A percentile compares a stretch with the other conserved stretches of the same genome.
These are phyloP conservation scores for Choanephora cucurbitarum DNA, from an alignment of 371 early-diverging fungal genomes.

Conservation along the genomic window DNA sequence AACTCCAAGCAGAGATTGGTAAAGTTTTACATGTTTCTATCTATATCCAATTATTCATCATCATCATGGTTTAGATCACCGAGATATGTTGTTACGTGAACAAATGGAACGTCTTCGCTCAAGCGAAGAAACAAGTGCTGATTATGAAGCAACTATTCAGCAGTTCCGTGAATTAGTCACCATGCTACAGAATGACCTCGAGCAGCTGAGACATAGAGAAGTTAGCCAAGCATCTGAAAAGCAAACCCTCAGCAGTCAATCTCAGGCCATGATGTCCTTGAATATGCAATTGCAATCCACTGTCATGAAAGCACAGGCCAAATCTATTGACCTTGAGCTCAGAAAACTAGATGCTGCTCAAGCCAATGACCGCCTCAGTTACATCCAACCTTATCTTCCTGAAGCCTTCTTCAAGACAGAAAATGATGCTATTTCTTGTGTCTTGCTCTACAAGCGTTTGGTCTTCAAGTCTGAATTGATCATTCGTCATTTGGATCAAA, in stretches of 20 bases:
- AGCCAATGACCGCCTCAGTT: slow-evolving; percentile 74
- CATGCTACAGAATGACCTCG: slow-evolving; percentile 75
- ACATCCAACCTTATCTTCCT: slow-evolving; percentile 80
- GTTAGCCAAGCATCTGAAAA: slow-evolving; percentile 57
- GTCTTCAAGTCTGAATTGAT: slow-evolving; percentile 81
- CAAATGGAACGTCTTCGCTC: slow-evolving; percentile 58
- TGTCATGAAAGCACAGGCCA: slow-evolving; percentile 84
- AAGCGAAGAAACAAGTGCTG: slow-evolving; percentile 80
- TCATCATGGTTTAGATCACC: slow-evolving; percentile 52
- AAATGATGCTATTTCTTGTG: slow-evolving; percentile 74
- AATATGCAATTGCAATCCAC: slow-evolving; percentile 81
- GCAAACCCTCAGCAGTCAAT: slow-evolving; percentile 62
- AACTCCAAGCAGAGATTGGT: slow-evolving; percentile 81
- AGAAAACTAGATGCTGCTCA: slow-evolving; percentile 84
- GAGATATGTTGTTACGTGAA: slow-evolving; percentile 70
- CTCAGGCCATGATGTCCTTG: slow-evolving; percentile 83
- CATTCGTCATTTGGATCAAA: slow-evolving; percentile 77
- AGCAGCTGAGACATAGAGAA: slow-evolving; percentile 67
- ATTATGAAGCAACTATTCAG: slow-evolving; percentile 83
- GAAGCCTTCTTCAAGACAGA: slow-evolving; percentile 82
- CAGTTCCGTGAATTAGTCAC: slow-evolving; percentile 88
- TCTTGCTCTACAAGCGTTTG: slow-evolving; percentile 79
- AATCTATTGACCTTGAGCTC: slow-evolving; percentile 88
- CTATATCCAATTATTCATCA: too few relatives aligned
- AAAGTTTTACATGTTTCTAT: too few relatives aligned